Conservation (phyloP, 1,139 yeast species). For the Kodamaea suecica region DNA sequence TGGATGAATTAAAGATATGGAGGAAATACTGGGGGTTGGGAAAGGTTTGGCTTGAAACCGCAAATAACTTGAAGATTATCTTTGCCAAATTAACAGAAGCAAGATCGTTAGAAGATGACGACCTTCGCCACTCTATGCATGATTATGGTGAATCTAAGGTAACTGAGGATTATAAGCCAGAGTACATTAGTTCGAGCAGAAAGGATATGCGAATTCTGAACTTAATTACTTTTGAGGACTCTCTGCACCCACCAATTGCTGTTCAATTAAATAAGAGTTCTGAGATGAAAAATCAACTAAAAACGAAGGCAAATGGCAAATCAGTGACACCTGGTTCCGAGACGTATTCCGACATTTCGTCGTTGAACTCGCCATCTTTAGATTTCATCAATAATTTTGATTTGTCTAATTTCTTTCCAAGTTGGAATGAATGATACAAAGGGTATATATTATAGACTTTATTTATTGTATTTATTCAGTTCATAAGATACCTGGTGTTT, state of each 20-base stretch:
- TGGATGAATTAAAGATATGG: conserved; percentile 22
- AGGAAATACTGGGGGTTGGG: conserved; percentile 26
- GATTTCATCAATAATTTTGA: conserved; percentile 21
- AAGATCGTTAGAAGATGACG: conserved; percentile 19
- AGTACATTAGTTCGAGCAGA: conserved; percentile 12
- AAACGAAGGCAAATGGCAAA: not conserved
- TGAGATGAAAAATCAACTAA: too few species aligned
- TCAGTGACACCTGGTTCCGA: conserved; percentile 2
- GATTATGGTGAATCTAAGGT: conserved; percentile 28
- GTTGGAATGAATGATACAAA: conserved; percentile 3
- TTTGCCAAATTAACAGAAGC: conserved; percentile 18
- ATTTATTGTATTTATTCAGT: too few species aligned
- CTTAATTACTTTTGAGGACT: conserved; percentile 14
- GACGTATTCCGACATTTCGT: too few species aligned
- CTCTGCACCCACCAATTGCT: not conserved
- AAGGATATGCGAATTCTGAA: conserved; percentile 19
- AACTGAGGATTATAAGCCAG: conserved; percentile 18
- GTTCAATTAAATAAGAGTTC: too few species aligned
- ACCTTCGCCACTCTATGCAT: conserved; percentile 23
- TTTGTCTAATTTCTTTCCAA: conserved; percentile 18
- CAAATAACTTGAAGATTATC: conserved; percentile 18
- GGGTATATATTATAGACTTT: too few species aligned
- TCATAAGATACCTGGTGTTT: too few species aligned
- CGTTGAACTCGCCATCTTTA: conserved; percentile 16
- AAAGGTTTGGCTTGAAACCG: conserved; percentile 23